These are phyloP conservation scores for Fraxinus nigra DNA, from an alignment of 305 asterid genomes.

Conservation along the genomic window DNA sequence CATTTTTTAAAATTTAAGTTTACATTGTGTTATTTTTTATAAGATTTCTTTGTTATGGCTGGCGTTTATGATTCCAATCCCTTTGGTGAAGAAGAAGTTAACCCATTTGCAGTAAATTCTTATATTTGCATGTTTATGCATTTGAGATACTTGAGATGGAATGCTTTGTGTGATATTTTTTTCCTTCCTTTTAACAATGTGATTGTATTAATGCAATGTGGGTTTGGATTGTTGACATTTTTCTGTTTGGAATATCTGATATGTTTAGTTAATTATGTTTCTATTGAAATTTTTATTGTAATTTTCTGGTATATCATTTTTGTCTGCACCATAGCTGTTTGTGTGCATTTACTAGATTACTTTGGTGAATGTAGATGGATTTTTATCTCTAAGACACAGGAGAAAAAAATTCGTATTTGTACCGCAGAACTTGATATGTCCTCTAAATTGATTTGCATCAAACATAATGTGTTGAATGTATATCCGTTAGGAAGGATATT, in stretches of 20 bases:
- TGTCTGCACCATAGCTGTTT: not conserved
- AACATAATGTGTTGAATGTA: not conserved
- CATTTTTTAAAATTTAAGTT: no score
- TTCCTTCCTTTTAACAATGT: no score
- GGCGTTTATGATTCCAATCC: slow-evolving; percentile 29
- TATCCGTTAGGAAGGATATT: no score
- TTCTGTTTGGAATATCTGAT: not conserved
- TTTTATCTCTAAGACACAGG: not conserved
- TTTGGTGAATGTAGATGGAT: not conserved
- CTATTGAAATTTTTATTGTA: not conserved
- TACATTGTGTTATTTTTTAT: not conserved
- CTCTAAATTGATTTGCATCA: not conserved
- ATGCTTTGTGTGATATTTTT: not conserved
- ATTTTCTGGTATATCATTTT: not conserved
- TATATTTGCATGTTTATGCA: not conserved
- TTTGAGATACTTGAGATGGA: not conserved
- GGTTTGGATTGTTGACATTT: not conserved
- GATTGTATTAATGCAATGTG: not conserved
- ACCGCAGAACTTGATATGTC: not conserved
- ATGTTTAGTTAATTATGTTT: not conserved
- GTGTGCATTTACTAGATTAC: not conserved
- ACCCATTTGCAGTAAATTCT: slow-evolving; percentile 28
- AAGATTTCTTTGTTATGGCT: slow-evolving; percentile 11
- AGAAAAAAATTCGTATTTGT: not conserved
- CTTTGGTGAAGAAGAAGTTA: slow-evolving; percentile 30